Conservation (phyloP, 2,329 filamentous ascomycete species). For the Cryphonectria naterciae region DNA sequence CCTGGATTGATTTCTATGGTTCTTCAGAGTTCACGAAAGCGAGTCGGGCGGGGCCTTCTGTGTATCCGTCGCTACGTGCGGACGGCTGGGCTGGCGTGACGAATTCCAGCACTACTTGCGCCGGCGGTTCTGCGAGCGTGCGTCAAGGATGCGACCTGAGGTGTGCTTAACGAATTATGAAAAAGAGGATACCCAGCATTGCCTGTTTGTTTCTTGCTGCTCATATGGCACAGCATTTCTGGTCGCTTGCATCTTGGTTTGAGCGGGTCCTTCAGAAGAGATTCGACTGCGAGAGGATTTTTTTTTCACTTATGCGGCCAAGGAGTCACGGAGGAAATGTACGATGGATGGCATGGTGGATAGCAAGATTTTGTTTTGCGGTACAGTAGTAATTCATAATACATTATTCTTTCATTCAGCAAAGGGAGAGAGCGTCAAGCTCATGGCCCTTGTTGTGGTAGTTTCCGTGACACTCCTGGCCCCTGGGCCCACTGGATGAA, state of each 20-base stretch:
- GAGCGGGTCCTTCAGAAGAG: background rate
- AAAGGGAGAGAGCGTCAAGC: no score
- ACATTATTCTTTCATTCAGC: background rate
- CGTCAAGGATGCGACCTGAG: background rate
- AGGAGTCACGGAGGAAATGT: background rate
- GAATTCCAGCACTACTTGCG: background rate
- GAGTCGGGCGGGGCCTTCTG: background rate
- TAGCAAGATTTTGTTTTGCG: background rate
- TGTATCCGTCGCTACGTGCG: background rate
- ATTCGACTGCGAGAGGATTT: background rate
- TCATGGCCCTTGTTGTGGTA: background rate
- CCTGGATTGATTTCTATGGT: background rate
- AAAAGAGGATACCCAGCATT: conserved; percentile 1
- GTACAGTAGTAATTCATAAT: background rate
- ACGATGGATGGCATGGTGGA: background rate
- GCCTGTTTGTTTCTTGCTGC: background rate
- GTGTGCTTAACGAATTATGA: conserved; percentile 3
- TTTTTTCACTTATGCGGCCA: background rate
- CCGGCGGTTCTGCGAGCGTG: background rate
- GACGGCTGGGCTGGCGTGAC: background rate
- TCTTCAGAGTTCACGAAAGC: background rate
- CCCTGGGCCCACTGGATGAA: background rate
- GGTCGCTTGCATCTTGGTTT: background rate
- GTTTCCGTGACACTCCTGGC: background rate
- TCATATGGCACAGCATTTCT: background rate